Evolutionary conservation across 495 filamentous ascomycete species (phyloP), one percentile per base, ranked within the genome.

Genomic region (Penicillium paxilli): DNA sequence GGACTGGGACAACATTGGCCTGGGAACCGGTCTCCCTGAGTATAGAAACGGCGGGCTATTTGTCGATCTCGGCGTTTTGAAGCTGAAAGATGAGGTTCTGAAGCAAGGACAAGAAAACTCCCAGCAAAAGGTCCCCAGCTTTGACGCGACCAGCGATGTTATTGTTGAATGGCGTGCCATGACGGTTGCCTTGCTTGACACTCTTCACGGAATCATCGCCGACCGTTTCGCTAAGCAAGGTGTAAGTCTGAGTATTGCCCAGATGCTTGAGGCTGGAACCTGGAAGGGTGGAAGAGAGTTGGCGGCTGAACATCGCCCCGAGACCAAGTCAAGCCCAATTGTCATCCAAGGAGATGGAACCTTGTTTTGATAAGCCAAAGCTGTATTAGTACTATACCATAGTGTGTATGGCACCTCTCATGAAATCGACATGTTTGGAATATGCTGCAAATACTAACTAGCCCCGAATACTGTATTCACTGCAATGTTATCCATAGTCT

Each of bases 1-100:
- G 14, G 82, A 88, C 49, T 94, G 92, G 72, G 86, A 84, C 7
- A 91, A 91, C 16, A 78, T 83, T 10, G 83, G 92, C 52, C 80
- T 90, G 2, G 81, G 92, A 40, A 96, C 91, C 3, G 91, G 91
- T 7, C 74, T 96, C 0, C 89, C 91, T 0, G 91, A 96, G 62
- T 96, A 95, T 60, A 79, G 91, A 19, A 96, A 96, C 59, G 91
- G 91, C 21, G 91, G 91, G 2, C 66, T 96, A 0, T 84, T 96
- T 23, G 83, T 96, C 46, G 91, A 96, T 53, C 80, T 89, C 1
- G 91, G 89, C 1, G 84, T 96, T 14, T 69, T 96, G 24, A 86
- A 81, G 0, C 74, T 96, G n/a, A 93, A 91, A 64, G 65, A 72
- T 0, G 71, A 76, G 8, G 87, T 91, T 28, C 62, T 77, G 64